Percentiles rank a stretch among this genome's conserved stretches.
Conservation (phyloP, 2,329 filamentous ascomycete genomes). For the Phaeomoniella chlamydospora region DNA sequence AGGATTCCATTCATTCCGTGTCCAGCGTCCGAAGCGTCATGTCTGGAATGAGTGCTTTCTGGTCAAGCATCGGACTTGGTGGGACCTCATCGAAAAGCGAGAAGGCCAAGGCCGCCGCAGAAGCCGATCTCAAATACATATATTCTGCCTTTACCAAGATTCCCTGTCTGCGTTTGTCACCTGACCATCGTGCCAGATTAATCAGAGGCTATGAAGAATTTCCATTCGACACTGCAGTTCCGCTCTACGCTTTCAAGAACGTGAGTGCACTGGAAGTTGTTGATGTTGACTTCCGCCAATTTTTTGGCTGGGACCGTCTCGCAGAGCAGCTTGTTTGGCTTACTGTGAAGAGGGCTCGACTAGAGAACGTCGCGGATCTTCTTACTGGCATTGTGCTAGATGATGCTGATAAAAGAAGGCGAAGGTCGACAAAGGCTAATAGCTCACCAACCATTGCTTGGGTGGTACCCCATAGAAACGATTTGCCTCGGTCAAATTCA, state of each 20-base stretch:
- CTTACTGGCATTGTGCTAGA: slow-evolving; percentile 88
- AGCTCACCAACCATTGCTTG: slow-evolving; percentile 63
- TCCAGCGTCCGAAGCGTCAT: slow-evolving; percentile 95
- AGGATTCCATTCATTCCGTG: slow-evolving; percentile 84
- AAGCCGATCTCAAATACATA: slow-evolving; percentile 83
- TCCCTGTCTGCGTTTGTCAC: slow-evolving; percentile 73
- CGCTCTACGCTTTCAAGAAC: slow-evolving; percentile 95
- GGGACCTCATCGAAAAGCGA: slow-evolving; percentile 68
- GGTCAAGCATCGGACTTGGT: slow-evolving; percentile 74
- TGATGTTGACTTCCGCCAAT: slow-evolving; percentile 91
- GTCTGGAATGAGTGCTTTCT: slow-evolving; percentile 88
- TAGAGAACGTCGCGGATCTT: slow-evolving; percentile 83
- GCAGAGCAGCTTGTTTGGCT: slow-evolving; percentile 84
- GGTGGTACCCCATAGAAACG: slow-evolving; percentile 47
- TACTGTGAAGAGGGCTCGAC: slow-evolving; percentile 70
- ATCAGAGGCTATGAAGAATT: slow-evolving; percentile 95
- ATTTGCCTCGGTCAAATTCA: slow-evolving; percentile 53
- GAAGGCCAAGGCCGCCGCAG: slow-evolving; percentile 72
- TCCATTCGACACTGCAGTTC: slow-evolving; percentile 92
- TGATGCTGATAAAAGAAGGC: slow-evolving; percentile 83
- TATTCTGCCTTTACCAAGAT: slow-evolving; percentile 99
- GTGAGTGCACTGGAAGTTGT: slow-evolving; percentile 84
- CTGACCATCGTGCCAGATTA: slow-evolving; percentile 81
- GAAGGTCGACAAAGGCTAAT: slow-evolving; percentile 75
- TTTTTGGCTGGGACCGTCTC: slow-evolving; percentile 91